These are phyloP conservation scores for Syncephalastrum monosporum DNA, from an alignment of 371 early-diverging fungal genomes.

Conservation along the genomic window DNA sequence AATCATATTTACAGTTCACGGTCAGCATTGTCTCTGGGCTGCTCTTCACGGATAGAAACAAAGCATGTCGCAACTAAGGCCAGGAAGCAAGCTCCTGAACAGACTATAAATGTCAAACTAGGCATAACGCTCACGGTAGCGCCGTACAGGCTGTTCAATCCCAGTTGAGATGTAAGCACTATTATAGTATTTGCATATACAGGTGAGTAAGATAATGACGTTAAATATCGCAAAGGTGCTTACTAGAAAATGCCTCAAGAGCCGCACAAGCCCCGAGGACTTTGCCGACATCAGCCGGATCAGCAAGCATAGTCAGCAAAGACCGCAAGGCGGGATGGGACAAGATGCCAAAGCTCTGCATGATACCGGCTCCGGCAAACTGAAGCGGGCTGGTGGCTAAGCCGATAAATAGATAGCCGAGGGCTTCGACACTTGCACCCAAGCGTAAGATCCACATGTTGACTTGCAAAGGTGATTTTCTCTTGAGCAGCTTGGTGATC, in stretches of 20 bases:
- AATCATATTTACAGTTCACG: too few relatives aligned
- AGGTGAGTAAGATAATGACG: not conserved
- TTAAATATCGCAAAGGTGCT: slow-evolving; percentile 20
- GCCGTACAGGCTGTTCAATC: slow-evolving; percentile 43
- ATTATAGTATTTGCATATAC: not conserved
- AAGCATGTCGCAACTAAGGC: too few relatives aligned
- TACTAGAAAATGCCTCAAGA: slow-evolving; percentile 48
- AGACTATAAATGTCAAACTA: slow-evolving; percentile 39
- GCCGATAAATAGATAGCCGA: slow-evolving; percentile 26
- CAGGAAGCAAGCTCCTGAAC: slow-evolving; percentile 6
- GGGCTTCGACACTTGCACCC: slow-evolving; percentile 32
- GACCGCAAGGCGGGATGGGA: slow-evolving; percentile 47
- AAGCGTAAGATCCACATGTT: slow-evolving; percentile 49
- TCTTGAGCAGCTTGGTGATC: slow-evolving; percentile 19
- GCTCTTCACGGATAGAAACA: too few relatives aligned
- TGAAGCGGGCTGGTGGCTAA: slow-evolving; percentile 20
- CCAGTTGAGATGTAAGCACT: slow-evolving; percentile 36
- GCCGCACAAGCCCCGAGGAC: slow-evolving; percentile 48
- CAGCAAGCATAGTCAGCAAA: slow-evolving; percentile 40
- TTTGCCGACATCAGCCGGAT: slow-evolving; percentile 49
- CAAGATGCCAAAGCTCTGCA: slow-evolving; percentile 36
- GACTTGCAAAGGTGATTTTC: slow-evolving; percentile 16
- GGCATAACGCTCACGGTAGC: slow-evolving; percentile 47
- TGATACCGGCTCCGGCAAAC: slow-evolving; percentile 25
- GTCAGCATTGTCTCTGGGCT: too few relatives aligned